Base-by-base conservation (phyloP, 352 stramenopile species). In the Phytophthora multivora region DNA sequence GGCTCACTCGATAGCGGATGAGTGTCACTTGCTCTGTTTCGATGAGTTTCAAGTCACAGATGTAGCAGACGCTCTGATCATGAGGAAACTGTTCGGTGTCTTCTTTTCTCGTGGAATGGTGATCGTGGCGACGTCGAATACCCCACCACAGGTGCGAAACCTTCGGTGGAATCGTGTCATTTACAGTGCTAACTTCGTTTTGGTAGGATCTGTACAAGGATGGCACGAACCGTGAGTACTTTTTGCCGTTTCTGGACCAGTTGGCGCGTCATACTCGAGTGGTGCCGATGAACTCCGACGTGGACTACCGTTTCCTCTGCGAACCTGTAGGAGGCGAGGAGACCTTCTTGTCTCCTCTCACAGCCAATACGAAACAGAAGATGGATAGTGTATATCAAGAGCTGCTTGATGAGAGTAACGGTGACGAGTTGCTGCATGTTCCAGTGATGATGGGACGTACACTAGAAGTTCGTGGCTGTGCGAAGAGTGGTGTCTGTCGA, bases 11-110 rank as follows among this genome's bases (percentile, higher is more conserved):
- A 80, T 99, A 18, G 87, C 93, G 5, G 42, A 79, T 15, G 86
- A 98, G 69, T 87, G 83, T 36, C 89, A 95, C 38, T 33, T 99
- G 46, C 75, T 99, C 23, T 98, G 95, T 80, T 98, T 99, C 58
- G 97, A 99, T 77, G 97, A 99, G 80, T 99, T 99, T 67, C 96
- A 99, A 85, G 90, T 99, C 15, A 98, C 92, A 1, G 96, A 99
- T 73, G 93, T 99, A 60, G 96, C 93, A 2, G 95, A 99, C 73
- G 97, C 97, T 26, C 84, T 99, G 60, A 98, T 99, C 68, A 89
- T 99, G 81, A 83, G 83, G 55, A 96, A 98, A 73, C 73, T 99
- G 21, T 99, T 99, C 62, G 72, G 75, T 11, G 80, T 93, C 6
- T 78, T 99, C 36, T 99, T 97, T 63, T 56, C 66, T 7, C 68